Conservation (phyloP, 177 flowering plant species). For the Telopea speciosissima region DNA sequence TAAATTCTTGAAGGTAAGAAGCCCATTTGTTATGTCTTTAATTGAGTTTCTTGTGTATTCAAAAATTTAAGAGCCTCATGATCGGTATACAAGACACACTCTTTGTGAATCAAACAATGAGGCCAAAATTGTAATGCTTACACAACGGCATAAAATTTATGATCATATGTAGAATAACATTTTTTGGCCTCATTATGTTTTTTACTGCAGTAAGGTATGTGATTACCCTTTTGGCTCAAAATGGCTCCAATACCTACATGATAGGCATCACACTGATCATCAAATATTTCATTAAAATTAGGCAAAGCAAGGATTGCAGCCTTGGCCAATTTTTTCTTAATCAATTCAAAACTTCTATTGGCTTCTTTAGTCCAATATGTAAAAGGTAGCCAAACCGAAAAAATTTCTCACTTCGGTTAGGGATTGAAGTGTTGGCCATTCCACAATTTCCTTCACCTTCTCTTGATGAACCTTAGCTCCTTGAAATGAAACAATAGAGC, state of each 20-base stretch:
- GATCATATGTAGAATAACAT: background rate
- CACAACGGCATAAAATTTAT: background rate
- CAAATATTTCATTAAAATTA: background rate
- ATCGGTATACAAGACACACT: background rate
- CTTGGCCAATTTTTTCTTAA: background rate
- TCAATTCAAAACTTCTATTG: background rate
- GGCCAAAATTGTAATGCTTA: background rate
- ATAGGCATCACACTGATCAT: background rate
- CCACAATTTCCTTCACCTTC: background rate
- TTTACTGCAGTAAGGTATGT: background rate
- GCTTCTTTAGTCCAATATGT: background rate
- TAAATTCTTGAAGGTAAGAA: slow-evolving; percentile 1
- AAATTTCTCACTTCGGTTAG: background rate
- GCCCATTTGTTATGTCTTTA: background rate
- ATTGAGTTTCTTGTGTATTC: background rate
- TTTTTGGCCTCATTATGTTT: background rate
- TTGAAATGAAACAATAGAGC: background rate
- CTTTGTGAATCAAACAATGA: background rate
- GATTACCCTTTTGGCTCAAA: background rate
- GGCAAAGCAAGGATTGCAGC: background rate
- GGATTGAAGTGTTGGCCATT: background rate
- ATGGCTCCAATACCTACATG: slow-evolving; percentile 6
- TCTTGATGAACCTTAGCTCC: background rate
- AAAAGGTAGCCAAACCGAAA: background rate
- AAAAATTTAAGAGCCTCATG: background rate